phyloP scores from a whole-genome alignment of 257 asterid genomes.

The Primulina eburnea region DNA sequence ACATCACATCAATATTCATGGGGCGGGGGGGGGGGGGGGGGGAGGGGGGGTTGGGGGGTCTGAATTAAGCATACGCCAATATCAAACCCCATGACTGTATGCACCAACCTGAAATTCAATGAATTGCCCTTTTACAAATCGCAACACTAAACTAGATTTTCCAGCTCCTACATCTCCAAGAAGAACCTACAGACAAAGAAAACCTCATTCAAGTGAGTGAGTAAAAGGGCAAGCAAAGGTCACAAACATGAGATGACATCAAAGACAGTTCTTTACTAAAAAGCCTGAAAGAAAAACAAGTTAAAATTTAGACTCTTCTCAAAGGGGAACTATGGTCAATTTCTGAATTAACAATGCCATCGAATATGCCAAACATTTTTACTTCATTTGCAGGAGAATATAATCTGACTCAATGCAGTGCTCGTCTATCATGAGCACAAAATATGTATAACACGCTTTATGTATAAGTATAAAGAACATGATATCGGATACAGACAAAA shows the following conservation, averaged over 20 bases:
- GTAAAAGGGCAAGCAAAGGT: background rate
- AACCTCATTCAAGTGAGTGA: background rate
- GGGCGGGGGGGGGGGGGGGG: background rate
- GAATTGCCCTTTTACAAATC: conserved; percentile 83
- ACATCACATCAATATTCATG: background rate
- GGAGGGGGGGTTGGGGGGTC: background rate
- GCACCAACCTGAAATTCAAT: conserved; percentile 73
- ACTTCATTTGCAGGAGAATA: background rate
- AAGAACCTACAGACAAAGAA: conserved; percentile 49
- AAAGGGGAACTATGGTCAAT: background rate
- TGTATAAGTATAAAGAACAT: background rate
- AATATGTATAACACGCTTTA: background rate
- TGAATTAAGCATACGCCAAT: background rate
- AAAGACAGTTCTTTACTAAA: background rate
- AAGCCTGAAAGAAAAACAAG: no score
- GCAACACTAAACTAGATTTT: conserved; percentile 76
- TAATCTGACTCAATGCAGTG: background rate
- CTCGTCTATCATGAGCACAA: background rate
- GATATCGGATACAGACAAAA: background rate
- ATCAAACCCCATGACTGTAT: background rate
- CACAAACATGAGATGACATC: background rate
- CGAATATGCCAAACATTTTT: no score
- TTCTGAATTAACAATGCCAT: background rate
- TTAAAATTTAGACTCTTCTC: background rate
- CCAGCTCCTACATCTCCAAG: conserved; percentile 95